Conservation (phyloP, 345 rosid genomes). For the Gossypium australe region DNA sequence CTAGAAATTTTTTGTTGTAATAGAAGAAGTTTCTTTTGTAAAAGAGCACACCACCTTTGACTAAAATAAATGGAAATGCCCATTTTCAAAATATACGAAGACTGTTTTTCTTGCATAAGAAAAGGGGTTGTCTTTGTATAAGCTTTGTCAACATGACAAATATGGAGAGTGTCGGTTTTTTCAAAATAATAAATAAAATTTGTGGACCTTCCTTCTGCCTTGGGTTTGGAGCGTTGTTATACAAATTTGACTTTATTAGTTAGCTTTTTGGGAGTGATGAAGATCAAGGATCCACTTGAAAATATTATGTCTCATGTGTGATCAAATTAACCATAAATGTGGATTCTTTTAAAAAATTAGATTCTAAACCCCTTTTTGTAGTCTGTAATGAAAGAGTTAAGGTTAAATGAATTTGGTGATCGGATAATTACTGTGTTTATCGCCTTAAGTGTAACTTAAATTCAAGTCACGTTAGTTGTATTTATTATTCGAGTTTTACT, state of each 20-base stretch:
- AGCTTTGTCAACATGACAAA: slow-evolving; percentile 25
- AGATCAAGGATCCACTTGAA: too few species aligned
- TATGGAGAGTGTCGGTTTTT: slow-evolving; percentile 23
- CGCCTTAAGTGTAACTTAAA: fast-evolving
- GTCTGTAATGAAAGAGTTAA: too few species aligned
- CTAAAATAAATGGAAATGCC: background rate
- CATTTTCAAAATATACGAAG: slow-evolving; percentile 14
- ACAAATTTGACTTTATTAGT: too few species aligned
- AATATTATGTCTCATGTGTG: too few species aligned
- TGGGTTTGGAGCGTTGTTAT: too few species aligned
- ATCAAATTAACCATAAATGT: too few species aligned
- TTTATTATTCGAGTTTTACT: fast-evolving
- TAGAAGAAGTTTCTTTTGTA: slow-evolving; percentile 8
- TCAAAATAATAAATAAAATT: background rate
- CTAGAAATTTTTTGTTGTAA: background rate
- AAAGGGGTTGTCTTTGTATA: slow-evolving; percentile 7
- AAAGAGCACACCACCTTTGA: slow-evolving; percentile 18
- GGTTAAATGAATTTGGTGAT: too few species aligned
- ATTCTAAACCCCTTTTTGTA: too few species aligned
- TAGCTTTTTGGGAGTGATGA: too few species aligned
- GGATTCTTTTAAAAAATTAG: too few species aligned
- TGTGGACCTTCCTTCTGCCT: background rate
- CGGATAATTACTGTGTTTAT: fast-evolving
- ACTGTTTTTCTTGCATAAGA: slow-evolving; percentile 1
- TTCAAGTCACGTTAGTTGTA: fast-evolving